Evolutionary conservation across 495 filamentous ascomycete genomes (phyloP).

Genomic region (Penicillium desertorum): DNA sequence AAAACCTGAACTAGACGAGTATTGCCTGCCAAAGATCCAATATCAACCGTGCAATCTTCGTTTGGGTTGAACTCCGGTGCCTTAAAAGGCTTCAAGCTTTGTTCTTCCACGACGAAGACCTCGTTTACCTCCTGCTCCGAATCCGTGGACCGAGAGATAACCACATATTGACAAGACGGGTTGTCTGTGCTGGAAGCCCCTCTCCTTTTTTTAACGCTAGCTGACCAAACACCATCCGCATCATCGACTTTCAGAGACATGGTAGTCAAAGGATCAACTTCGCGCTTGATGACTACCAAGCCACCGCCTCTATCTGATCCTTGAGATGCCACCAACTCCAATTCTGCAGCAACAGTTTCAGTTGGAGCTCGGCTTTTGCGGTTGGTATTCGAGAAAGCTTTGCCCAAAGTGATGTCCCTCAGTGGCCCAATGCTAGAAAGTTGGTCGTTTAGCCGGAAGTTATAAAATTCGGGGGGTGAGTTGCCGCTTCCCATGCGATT

Average conservation of each 20-base stretch:
- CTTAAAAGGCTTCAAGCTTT: conserved; percentile 35
- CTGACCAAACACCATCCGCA: conserved; percentile 41
- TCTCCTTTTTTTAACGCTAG: conserved; percentile 21
- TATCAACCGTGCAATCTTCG: conserved; percentile 76
- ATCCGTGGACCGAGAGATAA: conserved; percentile 34
- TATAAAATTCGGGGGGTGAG: conserved; percentile 55
- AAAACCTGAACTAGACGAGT: conserved; percentile 82
- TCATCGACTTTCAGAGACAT: conserved; percentile 48
- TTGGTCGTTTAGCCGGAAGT: conserved; percentile 73
- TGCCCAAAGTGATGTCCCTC: conserved; percentile 65
- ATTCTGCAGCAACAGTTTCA: conserved; percentile 49
- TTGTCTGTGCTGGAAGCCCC: conserved; percentile 43
- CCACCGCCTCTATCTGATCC: conserved; percentile 69
- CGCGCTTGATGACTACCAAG: conserved; percentile 70
- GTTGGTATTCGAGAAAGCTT: conserved; percentile 25
- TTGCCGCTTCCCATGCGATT: conserved; percentile 23
- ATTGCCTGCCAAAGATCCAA: conserved; percentile 70
- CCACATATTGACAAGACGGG: conserved; percentile 35
- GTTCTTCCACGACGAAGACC: conserved; percentile 34
- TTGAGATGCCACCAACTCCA: conserved; percentile 70
- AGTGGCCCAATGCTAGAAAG: conserved; percentile 77
- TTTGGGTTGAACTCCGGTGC: conserved; percentile 83
- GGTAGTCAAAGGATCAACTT: conserved; percentile 66
- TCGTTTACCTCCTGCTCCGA: conserved; percentile 43
- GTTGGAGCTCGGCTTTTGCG: conserved; percentile 11